Percentiles rank a stretch among this genome's conserved stretches.
These are phyloP conservation scores for Phaeosphaeriaceae sp. DNA, from an alignment of 2,329 filamentous ascomycete species.

Conservation along the genomic window DNA sequence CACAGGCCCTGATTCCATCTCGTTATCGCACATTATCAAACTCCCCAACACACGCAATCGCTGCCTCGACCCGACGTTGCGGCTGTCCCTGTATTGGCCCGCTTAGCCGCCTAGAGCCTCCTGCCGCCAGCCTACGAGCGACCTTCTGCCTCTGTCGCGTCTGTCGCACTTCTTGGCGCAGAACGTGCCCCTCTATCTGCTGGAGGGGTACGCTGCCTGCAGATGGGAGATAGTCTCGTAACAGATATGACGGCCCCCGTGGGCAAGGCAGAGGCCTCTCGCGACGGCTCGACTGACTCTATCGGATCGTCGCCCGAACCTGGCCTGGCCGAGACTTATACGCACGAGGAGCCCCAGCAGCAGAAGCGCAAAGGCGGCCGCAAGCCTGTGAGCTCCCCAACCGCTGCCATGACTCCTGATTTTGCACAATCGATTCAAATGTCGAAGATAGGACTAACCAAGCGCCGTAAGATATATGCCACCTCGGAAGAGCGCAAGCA, in stretches of 20 bases:
- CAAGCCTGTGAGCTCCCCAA: slow-evolving; percentile 77
- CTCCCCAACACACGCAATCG: slow-evolving; percentile 44
- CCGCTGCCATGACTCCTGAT: slow-evolving; percentile 30
- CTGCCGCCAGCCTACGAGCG: slow-evolving; percentile 15
- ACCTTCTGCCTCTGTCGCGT: slow-evolving; percentile 37
- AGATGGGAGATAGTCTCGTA: slow-evolving; percentile 58
- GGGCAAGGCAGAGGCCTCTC: slow-evolving; percentile 54
- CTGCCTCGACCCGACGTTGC: slow-evolving; percentile 41
- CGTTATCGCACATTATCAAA: slow-evolving; percentile 56
- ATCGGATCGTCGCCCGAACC: slow-evolving; percentile 58
- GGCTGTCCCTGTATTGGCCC: slow-evolving; percentile 42
- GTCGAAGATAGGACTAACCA: slow-evolving; percentile 49
- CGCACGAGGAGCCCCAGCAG: slow-evolving; percentile 54
- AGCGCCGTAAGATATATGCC: slow-evolving; percentile 82
- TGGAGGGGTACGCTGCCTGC: slow-evolving; percentile 54
- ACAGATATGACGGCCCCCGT: slow-evolving; percentile 54
- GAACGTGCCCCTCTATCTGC: slow-evolving; percentile 44
- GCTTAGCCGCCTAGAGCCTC: slow-evolving; percentile 47
- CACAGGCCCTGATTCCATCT: slow-evolving; percentile 34
- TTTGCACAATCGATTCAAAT: slow-evolving; percentile 33
- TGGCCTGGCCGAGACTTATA: slow-evolving; percentile 50
- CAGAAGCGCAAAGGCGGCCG: slow-evolving; percentile 97
- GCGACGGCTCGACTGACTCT: slow-evolving; percentile 56
- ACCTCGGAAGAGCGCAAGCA: slow-evolving; percentile 99
- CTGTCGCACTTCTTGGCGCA: slow-evolving; percentile 43